phyloP scores from a whole-genome alignment of 441 rosid species.

The Corymbia citriodora region DNA sequence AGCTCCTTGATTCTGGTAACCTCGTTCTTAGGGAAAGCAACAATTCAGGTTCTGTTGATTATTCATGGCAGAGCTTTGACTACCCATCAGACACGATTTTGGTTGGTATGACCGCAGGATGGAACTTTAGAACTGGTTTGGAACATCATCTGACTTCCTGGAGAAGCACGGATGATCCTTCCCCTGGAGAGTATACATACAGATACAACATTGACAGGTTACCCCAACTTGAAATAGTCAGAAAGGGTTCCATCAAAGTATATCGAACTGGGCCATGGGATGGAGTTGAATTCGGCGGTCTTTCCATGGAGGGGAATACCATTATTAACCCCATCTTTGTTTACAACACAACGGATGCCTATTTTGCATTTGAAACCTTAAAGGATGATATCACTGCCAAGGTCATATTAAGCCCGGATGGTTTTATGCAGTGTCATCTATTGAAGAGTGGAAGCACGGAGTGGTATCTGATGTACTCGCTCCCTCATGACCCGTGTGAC shows the following conservation, averaged over 20 bases:
- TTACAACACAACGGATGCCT: not conserved
- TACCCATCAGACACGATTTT: conserved; percentile 1
- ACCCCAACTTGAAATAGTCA: not conserved
- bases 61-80: conserved; percentile 10
- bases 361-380: not conserved
- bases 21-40: not conserved
- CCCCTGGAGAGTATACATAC: not conserved
- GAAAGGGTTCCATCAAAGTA: not conserved
- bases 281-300: not conserved
- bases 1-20: conserved; percentile 6
- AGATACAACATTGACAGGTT: not conserved
- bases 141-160: conserved; percentile 2
- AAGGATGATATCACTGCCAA: not conserved
- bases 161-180: not conserved
- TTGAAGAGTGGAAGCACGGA: not conserved
- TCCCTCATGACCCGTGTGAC: not conserved
- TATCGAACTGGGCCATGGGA: conserved; percentile 4
- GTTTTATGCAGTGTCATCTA: not conserved
- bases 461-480: not conserved
- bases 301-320: not conserved
- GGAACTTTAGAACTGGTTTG: not conserved
- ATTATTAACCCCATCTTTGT: not conserved
- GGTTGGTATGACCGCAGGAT: not conserved
- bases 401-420: not conserved
- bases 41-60: not conserved